Base-by-base conservation (phyloP, 129 eudicot genomes). In the Smallanthus sonchifolius region DNA sequence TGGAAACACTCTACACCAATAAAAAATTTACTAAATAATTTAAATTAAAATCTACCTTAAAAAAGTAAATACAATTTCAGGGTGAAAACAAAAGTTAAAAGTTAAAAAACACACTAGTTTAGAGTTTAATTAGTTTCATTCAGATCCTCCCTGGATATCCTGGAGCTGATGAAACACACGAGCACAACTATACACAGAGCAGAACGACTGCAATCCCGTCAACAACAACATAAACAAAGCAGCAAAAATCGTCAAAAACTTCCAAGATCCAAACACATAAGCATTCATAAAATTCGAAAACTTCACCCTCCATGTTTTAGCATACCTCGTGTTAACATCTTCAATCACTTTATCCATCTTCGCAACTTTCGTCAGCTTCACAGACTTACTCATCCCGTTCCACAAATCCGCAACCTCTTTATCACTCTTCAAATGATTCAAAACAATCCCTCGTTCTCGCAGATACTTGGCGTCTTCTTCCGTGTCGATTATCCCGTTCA, bases 401-500 rank as follows among this genome's bases (percentile, higher is more conserved):
- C 96, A 90, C 39, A 90, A 24, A 14, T 87, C 76, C 0, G 91
- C 94, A 72, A 80, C 96, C 77, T 90, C 94, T 67, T 85, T 52
- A 37, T 87, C 96, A 15, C 84, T 85, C 84, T 85, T 90, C 88
- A 90, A 75, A 57, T 47, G 89, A 71, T 83, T 90, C 38, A 79
- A n/a, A 62, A 90, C 70, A 4, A 90, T 72, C 76, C 85, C 90
- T 13, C 30, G 67, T 49, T 82, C 83, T 34, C 88, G 75, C 20
- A 90, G 81, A 37, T 83, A 19, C 77, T 47, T 79, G 1, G 79
- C 96, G 40, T 90, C 96, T 43, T 74, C 87, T 28, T 77, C 78
- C 0, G 87, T 87, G 56, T 90, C 96, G 24, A 90, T 87, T 13
- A 87, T 87, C 65, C 93, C 96, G 40, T 85, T 85, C 96, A 90